Conservation (phyloP, 1,139 yeast species). For the Yamadazyma diddensiae region DNA sequence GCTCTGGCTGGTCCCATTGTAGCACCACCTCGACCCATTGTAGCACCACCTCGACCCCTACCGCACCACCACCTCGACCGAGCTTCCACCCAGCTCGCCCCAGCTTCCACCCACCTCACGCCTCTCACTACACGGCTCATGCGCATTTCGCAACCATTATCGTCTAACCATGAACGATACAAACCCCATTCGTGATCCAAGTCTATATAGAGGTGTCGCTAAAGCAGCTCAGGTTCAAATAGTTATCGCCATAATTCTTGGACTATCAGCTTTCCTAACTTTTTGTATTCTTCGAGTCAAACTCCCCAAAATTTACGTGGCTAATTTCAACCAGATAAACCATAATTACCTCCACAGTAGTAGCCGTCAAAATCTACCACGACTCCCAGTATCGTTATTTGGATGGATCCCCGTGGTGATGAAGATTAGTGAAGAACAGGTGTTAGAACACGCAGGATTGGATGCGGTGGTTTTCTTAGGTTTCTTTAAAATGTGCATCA, state of each 20-base stretch:
- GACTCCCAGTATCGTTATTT: constrained; percentile 50
- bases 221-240: constrained; percentile 52
- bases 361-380: constrained; percentile 37
- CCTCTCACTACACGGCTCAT: too few relatives aligned
- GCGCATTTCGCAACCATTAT: too few relatives aligned
- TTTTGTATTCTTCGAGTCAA: constrained; percentile 63
- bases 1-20: constrained; percentile 1
- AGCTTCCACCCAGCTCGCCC: too few relatives aligned
- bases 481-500: constrained; percentile 76
- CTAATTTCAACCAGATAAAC: constrained; percentile 45
- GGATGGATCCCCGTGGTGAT: constrained; percentile 78
- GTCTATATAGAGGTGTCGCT: constrained; percentile 25
- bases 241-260: constrained; percentile 59
- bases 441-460: constrained; percentile 85
- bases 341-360: constrained; percentile 43
- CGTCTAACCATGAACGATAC: constrained; percentile 3
- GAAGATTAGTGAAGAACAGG: constrained; percentile 66
- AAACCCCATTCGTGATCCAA: constrained; percentile 15
- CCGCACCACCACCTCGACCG: too few relatives aligned
- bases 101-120: too few relatives aligned
- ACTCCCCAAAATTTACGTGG: constrained; percentile 72
- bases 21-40: neutral
- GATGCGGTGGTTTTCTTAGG: constrained; percentile 89
- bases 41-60: too few relatives aligned
- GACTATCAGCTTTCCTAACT: constrained; percentile 58